Percentiles rank a stretch among this genome's conserved stretches.
Evolutionary conservation across 106 monocot genomes (phyloP).

Genomic region (Alisma plantagoaquatica): DNA sequence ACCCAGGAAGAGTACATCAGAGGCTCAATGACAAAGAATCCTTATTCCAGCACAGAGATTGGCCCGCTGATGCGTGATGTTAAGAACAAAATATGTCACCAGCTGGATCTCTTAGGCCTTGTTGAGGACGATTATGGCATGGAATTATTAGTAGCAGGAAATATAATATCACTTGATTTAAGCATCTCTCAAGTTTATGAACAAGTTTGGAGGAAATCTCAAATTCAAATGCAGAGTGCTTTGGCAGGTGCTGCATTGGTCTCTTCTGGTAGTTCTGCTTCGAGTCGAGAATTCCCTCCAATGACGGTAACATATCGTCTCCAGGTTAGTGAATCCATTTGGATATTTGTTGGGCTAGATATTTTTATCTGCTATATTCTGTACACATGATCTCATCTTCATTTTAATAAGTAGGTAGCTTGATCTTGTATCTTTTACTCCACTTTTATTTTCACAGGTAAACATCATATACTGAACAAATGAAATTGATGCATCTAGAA

Average conservation of each 20-base stretch:
- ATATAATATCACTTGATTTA: constrained; percentile 94
- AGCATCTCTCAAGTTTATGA: constrained; percentile 97
- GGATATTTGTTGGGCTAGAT: no score
- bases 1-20: constrained; percentile 98
- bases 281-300: constrained; percentile 66
- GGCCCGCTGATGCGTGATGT: constrained; percentile 95
- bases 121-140: constrained; percentile 95
- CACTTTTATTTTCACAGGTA: no score
- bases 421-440: no score
- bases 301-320: constrained; percentile 97
- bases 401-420: no score
- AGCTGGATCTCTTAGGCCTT: constrained; percentile 83
- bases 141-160: constrained; percentile 95
- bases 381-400: neutral
- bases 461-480: no score
- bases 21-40: constrained; percentile 98
- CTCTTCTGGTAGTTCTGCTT: constrained; percentile 40
- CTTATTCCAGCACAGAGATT: constrained; percentile 87
- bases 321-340: constrained; percentile 50
- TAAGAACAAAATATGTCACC: constrained; percentile 98
- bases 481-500: no score
- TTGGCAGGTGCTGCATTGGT: constrained; percentile 31
- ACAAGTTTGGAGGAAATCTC: constrained; percentile 94
- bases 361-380: no score
- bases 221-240: constrained; percentile 53